These are phyloP conservation scores for Nepenthes mirabilis DNA, from an alignment of 148 eudicot genomes.

Conservation along the genomic window DNA sequence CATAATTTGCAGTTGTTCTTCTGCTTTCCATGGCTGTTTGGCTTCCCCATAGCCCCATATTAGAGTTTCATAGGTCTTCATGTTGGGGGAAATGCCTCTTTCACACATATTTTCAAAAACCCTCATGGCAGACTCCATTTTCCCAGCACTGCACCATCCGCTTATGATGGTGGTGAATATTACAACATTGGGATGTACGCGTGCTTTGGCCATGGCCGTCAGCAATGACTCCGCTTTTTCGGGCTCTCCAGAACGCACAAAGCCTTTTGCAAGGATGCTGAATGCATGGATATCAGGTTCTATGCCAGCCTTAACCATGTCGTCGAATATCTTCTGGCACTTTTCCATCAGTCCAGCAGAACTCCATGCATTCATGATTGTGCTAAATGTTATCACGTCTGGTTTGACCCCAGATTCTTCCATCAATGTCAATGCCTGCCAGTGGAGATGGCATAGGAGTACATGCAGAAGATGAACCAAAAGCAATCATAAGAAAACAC, in stretches of 20 bases:
- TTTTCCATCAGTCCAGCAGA: slow-evolving; percentile 78
- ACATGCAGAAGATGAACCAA: background rate
- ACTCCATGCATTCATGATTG: slow-evolving; percentile 96
- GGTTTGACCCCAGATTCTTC: slow-evolving; percentile 80
- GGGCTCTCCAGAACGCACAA: slow-evolving; percentile 64
- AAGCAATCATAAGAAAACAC: background rate
- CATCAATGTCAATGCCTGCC: slow-evolving; percentile 69
- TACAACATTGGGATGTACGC: slow-evolving; percentile 56
- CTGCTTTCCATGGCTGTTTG: slow-evolving; percentile 80
- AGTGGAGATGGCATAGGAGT: slow-evolving; percentile 2
- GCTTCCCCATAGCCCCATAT: slow-evolving; percentile 93
- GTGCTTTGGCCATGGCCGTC: slow-evolving; percentile 31
- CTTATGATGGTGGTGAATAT: slow-evolving; percentile 84
- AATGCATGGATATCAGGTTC: slow-evolving; percentile 63
- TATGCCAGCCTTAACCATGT: slow-evolving; percentile 66
- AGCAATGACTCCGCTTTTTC: slow-evolving; percentile 62
- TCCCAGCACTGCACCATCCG: slow-evolving; percentile 90
- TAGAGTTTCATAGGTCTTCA: slow-evolving; percentile 71
- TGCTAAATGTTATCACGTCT: slow-evolving; percentile 91
- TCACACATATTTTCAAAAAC: slow-evolving; percentile 58
- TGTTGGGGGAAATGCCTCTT: slow-evolving; percentile 53
- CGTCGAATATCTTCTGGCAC: slow-evolving; percentile 65
- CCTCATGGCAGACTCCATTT: slow-evolving; percentile 61
- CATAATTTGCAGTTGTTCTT: slow-evolving; percentile 60
- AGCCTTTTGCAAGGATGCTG: slow-evolving; percentile 94